Conservation (phyloP, 305 asterid genomes). For the Caryopteris hybrid region DNA sequence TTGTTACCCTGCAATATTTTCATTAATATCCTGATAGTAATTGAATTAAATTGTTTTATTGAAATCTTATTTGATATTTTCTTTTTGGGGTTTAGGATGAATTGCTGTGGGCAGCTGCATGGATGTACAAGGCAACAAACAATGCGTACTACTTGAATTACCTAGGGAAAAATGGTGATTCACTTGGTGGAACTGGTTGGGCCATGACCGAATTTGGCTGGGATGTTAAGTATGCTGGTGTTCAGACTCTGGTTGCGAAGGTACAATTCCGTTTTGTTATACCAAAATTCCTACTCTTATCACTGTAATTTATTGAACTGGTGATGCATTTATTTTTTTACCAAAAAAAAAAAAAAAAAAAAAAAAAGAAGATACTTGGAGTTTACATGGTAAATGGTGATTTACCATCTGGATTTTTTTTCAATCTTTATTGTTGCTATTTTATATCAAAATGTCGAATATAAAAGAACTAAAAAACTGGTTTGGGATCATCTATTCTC, state of each 20-base stretch:
- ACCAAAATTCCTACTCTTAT: too few species aligned
- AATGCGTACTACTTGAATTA: slow-evolving; percentile 71
- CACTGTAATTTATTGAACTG: too few species aligned
- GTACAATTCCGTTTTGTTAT: slow-evolving; percentile 19
- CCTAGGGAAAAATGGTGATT: slow-evolving; percentile 74
- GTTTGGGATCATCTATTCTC: too few species aligned
- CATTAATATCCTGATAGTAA: neutral
- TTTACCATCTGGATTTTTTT: too few species aligned
- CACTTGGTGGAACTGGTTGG: slow-evolving; percentile 98
- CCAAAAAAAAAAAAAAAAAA: too few species aligned
- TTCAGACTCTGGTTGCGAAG: slow-evolving; percentile 89
- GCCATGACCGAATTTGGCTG: slow-evolving; percentile 97
- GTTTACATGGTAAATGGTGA: too few species aligned
- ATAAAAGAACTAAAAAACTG: too few species aligned
- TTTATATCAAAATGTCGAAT: too few species aligned
- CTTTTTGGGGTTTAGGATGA: slow-evolving; percentile 56
- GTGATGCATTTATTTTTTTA: too few species aligned
- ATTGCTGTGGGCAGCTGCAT: slow-evolving; percentile 96
- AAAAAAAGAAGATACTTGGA: too few species aligned
- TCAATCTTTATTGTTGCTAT: too few species aligned
- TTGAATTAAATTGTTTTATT: neutral
- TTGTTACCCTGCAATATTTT: neutral
- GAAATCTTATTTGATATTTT: neutral
- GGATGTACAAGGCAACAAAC: slow-evolving; percentile 92
- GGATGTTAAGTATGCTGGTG: slow-evolving; percentile 99